Conservation (phyloP, 2,329 filamentous ascomycete genomes). For the Colletotrichum tropicale region DNA sequence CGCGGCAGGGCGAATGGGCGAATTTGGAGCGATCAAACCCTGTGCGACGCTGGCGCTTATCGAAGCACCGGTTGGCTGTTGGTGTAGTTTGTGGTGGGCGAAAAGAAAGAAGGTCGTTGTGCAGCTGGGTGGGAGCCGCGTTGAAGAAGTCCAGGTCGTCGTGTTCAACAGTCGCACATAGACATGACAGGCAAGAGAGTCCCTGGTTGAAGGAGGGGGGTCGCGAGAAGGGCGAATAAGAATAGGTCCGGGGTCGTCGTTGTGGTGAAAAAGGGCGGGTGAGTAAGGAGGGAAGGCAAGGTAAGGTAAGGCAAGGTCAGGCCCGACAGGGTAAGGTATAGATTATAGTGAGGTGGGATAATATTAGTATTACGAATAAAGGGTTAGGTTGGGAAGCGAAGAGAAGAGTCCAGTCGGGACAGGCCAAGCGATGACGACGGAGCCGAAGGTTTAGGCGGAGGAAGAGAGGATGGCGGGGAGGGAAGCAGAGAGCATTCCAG, state of each 20-base stretch:
- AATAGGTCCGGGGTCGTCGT: constrained; percentile 9
- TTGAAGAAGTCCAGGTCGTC: not conserved
- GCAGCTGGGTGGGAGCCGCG: not conserved
- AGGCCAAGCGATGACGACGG: constrained; percentile 9
- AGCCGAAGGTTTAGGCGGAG: not conserved
- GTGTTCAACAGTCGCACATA: constrained; percentile 6
- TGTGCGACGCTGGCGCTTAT: constrained; percentile 14
- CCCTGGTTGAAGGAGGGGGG: constrained; percentile 13
- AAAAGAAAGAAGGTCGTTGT: not conserved
- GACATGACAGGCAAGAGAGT: constrained; percentile 19
- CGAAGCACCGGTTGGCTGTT: not conserved
- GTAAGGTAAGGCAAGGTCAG: constrained; percentile 7
- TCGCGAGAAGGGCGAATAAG: not conserved
- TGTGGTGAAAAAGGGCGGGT: constrained; percentile 1
- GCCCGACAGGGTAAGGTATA: constrained; percentile 15
- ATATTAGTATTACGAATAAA: constrained; percentile 21
- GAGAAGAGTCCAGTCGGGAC: not conserved
- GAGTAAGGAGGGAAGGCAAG: constrained; percentile 6
- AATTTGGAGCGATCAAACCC: not conserved
- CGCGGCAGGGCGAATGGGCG: not conserved
- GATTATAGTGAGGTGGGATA: constrained; percentile 18
- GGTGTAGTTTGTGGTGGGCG: not conserved
- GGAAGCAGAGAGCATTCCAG: constrained; percentile 14
- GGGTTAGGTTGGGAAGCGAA: constrained; percentile 10
- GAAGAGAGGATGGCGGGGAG: not conserved